These are phyloP conservation scores for Fusarium armeniacum DNA, from an alignment of 2,329 filamentous ascomycete species.

Conservation along the genomic window DNA sequence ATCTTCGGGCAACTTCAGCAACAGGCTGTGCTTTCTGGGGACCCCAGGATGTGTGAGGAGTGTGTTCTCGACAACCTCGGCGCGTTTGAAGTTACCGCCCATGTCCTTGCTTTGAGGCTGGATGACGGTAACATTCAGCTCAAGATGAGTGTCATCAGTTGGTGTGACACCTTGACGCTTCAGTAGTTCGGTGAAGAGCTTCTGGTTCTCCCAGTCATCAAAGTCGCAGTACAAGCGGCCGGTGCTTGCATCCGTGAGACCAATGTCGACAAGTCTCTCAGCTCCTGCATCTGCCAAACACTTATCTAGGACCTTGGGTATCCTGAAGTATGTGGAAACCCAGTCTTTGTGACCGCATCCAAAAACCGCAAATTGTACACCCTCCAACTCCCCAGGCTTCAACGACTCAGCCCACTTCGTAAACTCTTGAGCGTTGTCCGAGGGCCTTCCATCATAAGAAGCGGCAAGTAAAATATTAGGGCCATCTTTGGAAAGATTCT, in stretches of 20 bases:
- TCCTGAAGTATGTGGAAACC: slow-evolving; percentile 73
- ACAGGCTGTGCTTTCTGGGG: slow-evolving; percentile 71
- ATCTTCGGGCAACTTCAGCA: slow-evolving; percentile 74
- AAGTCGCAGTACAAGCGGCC: slow-evolving; percentile 77
- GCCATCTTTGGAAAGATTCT: not conserved
- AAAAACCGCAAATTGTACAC: slow-evolving; percentile 9
- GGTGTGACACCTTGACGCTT: slow-evolving; percentile 53
- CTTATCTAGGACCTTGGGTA: slow-evolving; percentile 73
- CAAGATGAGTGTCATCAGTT: slow-evolving; percentile 14
- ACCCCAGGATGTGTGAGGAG: slow-evolving; percentile 29
- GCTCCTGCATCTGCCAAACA: slow-evolving; percentile 58
- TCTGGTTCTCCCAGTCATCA: slow-evolving; percentile 74
- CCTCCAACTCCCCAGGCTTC: not conserved
- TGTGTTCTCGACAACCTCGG: slow-evolving; percentile 20
- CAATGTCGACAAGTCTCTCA: slow-evolving; percentile 59
- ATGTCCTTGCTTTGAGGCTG: slow-evolving; percentile 1
- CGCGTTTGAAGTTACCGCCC: slow-evolving; percentile 30
- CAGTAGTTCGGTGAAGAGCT: slow-evolving; percentile 64
- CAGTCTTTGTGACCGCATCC: slow-evolving; percentile 59
- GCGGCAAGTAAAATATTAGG: slow-evolving; percentile 12
- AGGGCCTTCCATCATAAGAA: not conserved
- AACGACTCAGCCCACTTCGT: slow-evolving; percentile 4
- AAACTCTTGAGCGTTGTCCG: slow-evolving; percentile 11
- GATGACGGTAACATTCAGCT: not conserved
- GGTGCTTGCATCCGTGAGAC: slow-evolving; percentile 70